A percentile compares a stretch with the other conserved stretches of the same genome.
Evolutionary conservation across 306 rosid species (phyloP).

Genomic region (Psophocarpus tetragonolobus): DNA sequence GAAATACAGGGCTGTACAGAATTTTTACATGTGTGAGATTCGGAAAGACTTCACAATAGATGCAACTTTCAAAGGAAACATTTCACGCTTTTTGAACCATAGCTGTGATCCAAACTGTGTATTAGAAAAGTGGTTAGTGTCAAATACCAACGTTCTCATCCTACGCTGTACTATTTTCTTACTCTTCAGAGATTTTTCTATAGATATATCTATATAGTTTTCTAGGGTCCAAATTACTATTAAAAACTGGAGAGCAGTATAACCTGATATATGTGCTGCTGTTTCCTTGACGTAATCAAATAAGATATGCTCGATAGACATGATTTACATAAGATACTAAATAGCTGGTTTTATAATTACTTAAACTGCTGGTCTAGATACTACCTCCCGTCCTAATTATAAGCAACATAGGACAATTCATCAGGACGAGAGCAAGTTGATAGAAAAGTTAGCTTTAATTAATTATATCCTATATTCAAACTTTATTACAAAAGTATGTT

Average conservation of each 20-base stretch:
- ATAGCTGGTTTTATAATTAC: not conserved
- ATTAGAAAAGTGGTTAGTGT: conserved; percentile 89
- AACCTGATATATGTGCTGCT: not conserved
- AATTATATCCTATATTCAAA: too few relatives aligned
- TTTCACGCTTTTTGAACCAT: conserved; percentile 86
- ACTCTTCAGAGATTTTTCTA: not conserved
- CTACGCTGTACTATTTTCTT: not conserved
- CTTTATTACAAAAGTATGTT: too few relatives aligned
- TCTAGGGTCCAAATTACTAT: not conserved
- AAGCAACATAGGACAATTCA: too few relatives aligned
- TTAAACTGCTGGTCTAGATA: not conserved
- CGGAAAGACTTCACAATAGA: conserved; percentile 93
- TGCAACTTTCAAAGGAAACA: conserved; percentile 92
- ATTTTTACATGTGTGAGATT: conserved; percentile 94
- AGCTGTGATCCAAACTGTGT: conserved; percentile 91
- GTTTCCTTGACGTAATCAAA: not conserved
- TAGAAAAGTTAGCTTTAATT: too few relatives aligned
- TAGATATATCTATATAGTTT: not conserved
- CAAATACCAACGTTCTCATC: not conserved
- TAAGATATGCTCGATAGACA: not conserved
- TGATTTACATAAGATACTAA: conserved; percentile 2
- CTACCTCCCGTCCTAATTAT: too few relatives aligned
- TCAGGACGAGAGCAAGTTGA: too few relatives aligned
- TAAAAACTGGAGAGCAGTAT: not conserved
- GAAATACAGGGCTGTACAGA: conserved; percentile 73